Base-by-base conservation (phyloP, 2,329 filamentous ascomycete genomes). In the Cordyceps militaris region DNA sequence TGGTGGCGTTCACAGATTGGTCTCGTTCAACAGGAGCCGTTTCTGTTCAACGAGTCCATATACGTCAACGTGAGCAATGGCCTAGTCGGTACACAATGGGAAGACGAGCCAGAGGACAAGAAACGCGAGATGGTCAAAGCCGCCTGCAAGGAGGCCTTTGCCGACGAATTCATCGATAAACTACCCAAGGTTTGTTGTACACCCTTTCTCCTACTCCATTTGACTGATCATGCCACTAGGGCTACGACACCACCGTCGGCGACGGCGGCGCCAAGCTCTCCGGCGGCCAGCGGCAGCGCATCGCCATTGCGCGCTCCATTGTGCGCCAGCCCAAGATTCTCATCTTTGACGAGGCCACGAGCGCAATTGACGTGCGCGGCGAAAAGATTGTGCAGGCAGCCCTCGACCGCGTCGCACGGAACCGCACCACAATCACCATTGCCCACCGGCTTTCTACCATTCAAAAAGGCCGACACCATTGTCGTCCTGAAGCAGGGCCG, bases 291-390 rank as follows among this genome's bases (percentile, higher is more conserved):
- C 85, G 85, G 60, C 87, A 90, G 70, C 80, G 87, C 19, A 70
- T 90, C 10, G 81, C 83, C 13, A 88, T 89, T 58, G 87, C 87
- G 0, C 78, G 87, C 4, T 87, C 87, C 1, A 74, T 90, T 1
- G 79, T 87, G 2, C 77, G 87, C 2, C 73, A 82, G 21, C 87
- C 87, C 0, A 75, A 81, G 14, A 88, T 90, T 42, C 75, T 91
- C 3, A 84, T 92, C 36, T 75, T 94, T 8, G 88, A 94, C 65
- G 88, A 93, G 70, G 88, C 89, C 0, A 91, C 88, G 0, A 87
- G 83, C 58, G 85, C 87, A 14, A 79, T 82, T 51, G 79, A 81
- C 46, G 76, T 79, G 3, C 74, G 78, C 3, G 75, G 79, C 16
- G 80, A 83, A 61, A 71, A 76, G 10, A 79, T 85, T 48, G 86